These are phyloP conservation scores for Chrysopogon serrulatus DNA, from an alignment of 176 grass and related monocot genomes.

Conservation along the genomic window DNA sequence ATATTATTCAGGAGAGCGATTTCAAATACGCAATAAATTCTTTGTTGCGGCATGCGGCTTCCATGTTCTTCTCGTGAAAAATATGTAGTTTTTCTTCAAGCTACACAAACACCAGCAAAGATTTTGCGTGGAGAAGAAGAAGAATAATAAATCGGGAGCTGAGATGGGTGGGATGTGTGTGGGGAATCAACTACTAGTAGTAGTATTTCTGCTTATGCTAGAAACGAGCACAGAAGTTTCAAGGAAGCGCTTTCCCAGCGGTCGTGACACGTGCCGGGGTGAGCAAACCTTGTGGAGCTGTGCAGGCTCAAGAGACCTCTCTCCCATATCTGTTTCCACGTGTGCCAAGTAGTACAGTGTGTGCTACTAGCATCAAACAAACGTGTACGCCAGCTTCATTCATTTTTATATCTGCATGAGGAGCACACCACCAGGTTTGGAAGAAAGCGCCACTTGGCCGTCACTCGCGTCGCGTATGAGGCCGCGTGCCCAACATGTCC, in stretches of 20 bases:
- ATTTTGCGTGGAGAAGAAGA: not conserved
- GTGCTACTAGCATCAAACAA: not conserved
- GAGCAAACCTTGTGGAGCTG: slow-evolving; percentile 17
- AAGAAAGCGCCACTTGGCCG: slow-evolving; percentile 21
- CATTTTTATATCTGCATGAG: not conserved
- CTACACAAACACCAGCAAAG: not conserved
- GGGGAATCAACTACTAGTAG: too few relatives aligned
- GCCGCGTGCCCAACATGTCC: not conserved
- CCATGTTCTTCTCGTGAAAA: not conserved
- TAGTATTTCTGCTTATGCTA: not conserved
- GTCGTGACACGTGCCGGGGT: slow-evolving; percentile 7
- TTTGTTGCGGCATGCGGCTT: not conserved
- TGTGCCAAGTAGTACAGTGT: not conserved
- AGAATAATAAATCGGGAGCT: not conserved
- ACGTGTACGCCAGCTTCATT: slow-evolving; percentile 35
- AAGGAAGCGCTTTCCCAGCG: not conserved
- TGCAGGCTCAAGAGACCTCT: not conserved
- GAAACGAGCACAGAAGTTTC: not conserved
- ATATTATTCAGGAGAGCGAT: not conserved
- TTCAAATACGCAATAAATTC: not conserved
- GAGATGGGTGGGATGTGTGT: not conserved
- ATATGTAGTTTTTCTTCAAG: too few relatives aligned
- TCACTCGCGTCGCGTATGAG: not conserved
- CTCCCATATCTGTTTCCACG: slow-evolving; percentile 2
- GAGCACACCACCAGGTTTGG: not conserved